Percentiles rank a stretch among this genome's conserved stretches.
phyloP scores from a whole-genome alignment of 768 basidiomycete genomes.

The Obba rivulosa region DNA sequence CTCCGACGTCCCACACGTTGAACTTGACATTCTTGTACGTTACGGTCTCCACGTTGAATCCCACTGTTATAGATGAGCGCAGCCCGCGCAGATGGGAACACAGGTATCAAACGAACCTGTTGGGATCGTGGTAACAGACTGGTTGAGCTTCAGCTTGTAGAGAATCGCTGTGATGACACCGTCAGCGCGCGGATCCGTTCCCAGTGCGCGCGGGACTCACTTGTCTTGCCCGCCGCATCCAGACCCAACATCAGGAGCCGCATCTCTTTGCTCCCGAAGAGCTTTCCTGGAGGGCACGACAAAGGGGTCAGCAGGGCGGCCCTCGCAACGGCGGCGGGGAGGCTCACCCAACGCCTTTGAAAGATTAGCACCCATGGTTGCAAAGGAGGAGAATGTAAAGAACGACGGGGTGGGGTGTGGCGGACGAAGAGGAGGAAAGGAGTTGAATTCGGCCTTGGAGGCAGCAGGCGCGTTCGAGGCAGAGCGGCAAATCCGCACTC shows the following conservation, averaged over 20 bases:
- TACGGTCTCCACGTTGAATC: slow-evolving; percentile 99
- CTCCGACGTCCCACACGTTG: slow-evolving; percentile 96
- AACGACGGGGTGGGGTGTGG: slow-evolving; percentile 43
- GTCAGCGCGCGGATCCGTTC: slow-evolving; percentile 5
- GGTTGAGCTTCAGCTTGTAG: slow-evolving; percentile 98
- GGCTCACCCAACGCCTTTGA: slow-evolving; percentile 74
- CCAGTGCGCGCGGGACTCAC: slow-evolving; percentile 42
- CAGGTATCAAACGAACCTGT: slow-evolving; percentile 55
- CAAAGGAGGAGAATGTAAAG: slow-evolving; percentile 39
- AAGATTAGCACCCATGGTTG: slow-evolving; percentile 77
- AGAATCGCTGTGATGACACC: slow-evolving; percentile 67
- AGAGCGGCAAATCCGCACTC: too few relatives aligned
- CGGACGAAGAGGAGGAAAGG: slow-evolving; percentile 19
- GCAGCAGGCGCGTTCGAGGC: too few relatives aligned
- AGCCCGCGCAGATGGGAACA: slow-evolving; percentile 3
- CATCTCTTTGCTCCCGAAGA: slow-evolving; percentile 99
- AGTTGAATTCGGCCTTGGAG: background rate
- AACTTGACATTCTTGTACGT: slow-evolving; percentile 98
- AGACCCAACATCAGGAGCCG: slow-evolving; percentile 93
- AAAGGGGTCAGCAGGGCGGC: slow-evolving; percentile 3
- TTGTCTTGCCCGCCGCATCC: slow-evolving; percentile 98
- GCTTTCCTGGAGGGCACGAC: slow-evolving; percentile 53
- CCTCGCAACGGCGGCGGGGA: background rate
- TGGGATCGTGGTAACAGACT: slow-evolving; percentile 97
- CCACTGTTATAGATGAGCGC: slow-evolving; percentile 49